phyloP scores from a whole-genome alignment of 78 protist species.

The Dictyostelium firmibasis region DNA sequence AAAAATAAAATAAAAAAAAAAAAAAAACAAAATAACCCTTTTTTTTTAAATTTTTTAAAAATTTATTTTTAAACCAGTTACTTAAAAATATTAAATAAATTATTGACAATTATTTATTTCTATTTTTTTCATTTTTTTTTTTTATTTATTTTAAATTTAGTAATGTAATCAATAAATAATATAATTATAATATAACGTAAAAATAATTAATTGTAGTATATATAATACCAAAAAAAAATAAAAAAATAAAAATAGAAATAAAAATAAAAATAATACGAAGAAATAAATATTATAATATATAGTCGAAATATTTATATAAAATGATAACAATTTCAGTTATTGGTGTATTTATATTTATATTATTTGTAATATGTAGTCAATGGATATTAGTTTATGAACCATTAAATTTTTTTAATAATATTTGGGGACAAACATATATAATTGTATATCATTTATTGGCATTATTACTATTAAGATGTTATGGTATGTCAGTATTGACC shows the following conservation, averaged over 20 bases:
- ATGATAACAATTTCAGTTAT: background rate
- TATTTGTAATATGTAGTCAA: background rate
- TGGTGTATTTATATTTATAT: background rate
- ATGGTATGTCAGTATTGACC: background rate
- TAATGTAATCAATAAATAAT: background rate
- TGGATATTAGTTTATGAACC: conserved; percentile 29
- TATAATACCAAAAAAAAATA: no score
- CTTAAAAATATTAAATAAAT: no score
- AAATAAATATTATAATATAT: background rate
- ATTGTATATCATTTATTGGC: background rate
- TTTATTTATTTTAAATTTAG: background rate
- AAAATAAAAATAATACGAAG: background rate
- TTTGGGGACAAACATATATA: background rate
- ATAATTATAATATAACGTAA: background rate
- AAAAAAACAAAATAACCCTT: no score
- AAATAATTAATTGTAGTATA: no score
- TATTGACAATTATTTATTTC: no score
- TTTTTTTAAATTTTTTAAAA: background rate
- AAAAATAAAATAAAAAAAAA: no score
- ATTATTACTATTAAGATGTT: background rate
- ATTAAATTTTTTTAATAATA: background rate
- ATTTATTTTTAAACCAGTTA: background rate
- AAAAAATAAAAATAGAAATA: background rate
- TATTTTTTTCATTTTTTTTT: background rate
- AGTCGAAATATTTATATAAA: background rate